phyloP scores from a whole-genome alignment of 768 basidiomycete genomes.

The Kwoniella mangroviensis region DNA sequence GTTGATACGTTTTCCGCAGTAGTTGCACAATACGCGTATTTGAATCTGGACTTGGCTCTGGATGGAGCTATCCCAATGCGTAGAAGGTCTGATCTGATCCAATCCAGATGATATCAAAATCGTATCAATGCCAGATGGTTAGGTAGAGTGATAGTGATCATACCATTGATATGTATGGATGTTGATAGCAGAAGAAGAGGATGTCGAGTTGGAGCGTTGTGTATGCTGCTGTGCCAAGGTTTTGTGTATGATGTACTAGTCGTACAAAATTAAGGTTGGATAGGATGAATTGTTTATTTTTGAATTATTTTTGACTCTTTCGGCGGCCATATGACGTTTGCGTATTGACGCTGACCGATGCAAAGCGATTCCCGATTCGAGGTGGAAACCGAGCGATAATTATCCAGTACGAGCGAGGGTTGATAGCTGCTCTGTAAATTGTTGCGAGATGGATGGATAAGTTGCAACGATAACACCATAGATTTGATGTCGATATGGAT shows the following conservation, averaged over 20 bases:
- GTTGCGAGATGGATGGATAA: no score
- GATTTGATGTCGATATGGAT: no score
- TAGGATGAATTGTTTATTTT: background rate
- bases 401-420: no score
- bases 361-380: background rate
- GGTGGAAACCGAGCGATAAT: background rate
- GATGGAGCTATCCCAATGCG: background rate
- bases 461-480: background rate
- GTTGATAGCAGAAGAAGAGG: background rate
- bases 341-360: background rate
- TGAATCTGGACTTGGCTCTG: background rate
- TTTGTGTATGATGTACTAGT: no score
- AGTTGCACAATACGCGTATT: background rate
- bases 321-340: background rate
- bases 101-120: background rate
- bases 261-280: background rate
- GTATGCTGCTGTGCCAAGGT: background rate
- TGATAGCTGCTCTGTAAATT: no score
- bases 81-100: background rate
- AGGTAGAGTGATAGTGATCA: background rate
- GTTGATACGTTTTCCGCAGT: conserved; percentile 2
- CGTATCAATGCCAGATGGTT: background rate
- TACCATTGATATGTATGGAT: background rate
- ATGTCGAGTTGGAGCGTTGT: background rate
- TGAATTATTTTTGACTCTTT: background rate